phyloP scores from a whole-genome alignment of 139 green algal genomes.

The Chlorella sp. region DNA sequence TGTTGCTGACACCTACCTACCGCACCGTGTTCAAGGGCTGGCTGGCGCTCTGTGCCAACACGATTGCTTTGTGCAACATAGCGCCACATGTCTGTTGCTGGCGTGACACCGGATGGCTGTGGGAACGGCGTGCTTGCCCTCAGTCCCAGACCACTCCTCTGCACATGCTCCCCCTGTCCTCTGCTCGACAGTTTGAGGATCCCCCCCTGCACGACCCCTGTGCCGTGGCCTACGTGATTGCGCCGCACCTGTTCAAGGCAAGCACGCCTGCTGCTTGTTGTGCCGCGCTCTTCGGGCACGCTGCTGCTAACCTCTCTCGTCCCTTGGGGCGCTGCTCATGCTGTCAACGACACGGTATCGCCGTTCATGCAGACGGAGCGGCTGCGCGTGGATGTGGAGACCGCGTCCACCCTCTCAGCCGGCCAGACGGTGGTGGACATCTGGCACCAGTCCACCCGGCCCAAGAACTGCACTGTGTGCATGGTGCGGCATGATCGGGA shows the following conservation, averaged over 20 bases:
- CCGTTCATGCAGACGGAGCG: conserved; percentile 36
- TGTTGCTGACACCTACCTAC: neutral
- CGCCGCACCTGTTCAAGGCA: conserved; percentile 80
- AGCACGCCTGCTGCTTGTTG: too few relatives aligned
- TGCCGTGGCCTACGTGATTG: conserved; percentile 87
- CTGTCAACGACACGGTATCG: too few relatives aligned
- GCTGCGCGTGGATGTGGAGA: conserved; percentile 89
- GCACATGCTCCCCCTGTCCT: neutral
- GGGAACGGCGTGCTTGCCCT: too few relatives aligned
- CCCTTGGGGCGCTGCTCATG: neutral
- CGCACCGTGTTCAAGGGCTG: too few relatives aligned
- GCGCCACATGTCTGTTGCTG: too few relatives aligned
- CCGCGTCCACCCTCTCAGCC: conserved; percentile 53
- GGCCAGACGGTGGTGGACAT: conserved; percentile 92
- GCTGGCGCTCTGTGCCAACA: too few relatives aligned
- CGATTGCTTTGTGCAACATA: too few relatives aligned
- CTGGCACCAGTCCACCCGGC: conserved; percentile 61
- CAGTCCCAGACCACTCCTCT: too few relatives aligned
- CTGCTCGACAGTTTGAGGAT: conserved; percentile 25
- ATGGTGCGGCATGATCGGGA: too few relatives aligned
- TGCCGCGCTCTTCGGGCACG: too few relatives aligned
- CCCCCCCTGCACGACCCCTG: conserved; percentile 95
- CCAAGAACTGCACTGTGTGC: conserved; percentile 78
- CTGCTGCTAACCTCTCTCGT: neutral
- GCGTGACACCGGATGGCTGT: too few relatives aligned